A percentile compares a stretch with the other conserved stretches of the same genome.
Conservation (phyloP, 441 rosid genomes). For the Adansonia rubrostipa region DNA sequence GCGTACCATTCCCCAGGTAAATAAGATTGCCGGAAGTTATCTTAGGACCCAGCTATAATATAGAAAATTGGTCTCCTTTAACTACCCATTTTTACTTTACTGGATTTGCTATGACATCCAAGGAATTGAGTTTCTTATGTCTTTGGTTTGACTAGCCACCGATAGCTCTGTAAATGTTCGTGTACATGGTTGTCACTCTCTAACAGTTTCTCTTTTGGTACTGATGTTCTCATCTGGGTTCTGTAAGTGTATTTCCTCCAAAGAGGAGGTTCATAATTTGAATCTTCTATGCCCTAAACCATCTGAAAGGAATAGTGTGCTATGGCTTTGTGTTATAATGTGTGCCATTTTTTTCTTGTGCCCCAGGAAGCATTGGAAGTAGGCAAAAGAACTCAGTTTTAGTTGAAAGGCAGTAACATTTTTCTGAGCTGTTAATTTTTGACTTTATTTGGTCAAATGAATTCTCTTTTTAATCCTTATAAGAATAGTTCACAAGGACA, state of each 20-base stretch:
- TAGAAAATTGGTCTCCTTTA: background rate
- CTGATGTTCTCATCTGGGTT: background rate
- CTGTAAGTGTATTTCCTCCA: background rate
- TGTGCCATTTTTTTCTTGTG: background rate
- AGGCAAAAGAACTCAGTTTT: background rate
- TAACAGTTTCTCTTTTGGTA: background rate
- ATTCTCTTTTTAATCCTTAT: background rate
- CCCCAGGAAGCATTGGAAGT: background rate
- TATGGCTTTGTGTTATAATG: background rate
- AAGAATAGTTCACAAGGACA: background rate
- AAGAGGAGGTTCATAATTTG: background rate
- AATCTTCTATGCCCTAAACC: constrained; percentile 11
- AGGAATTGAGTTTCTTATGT: constrained; percentile 15
- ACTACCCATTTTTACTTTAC: constrained; percentile 5
- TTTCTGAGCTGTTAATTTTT: constrained; percentile 4
- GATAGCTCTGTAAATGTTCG: constrained; percentile 8
- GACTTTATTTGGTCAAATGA: background rate
- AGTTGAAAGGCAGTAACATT: constrained; percentile 9
- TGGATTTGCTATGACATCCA: constrained; percentile 15
- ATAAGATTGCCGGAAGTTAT: constrained; percentile 23
- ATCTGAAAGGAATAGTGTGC: constrained; percentile 9
- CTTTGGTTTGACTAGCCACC: constrained; percentile 2
- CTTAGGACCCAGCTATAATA: background rate
- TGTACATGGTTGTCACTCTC: background rate
- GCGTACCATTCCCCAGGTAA: constrained; percentile 98